Conservation (phyloP, 1,139 yeast genomes). For the Diutina siamensis region DNA sequence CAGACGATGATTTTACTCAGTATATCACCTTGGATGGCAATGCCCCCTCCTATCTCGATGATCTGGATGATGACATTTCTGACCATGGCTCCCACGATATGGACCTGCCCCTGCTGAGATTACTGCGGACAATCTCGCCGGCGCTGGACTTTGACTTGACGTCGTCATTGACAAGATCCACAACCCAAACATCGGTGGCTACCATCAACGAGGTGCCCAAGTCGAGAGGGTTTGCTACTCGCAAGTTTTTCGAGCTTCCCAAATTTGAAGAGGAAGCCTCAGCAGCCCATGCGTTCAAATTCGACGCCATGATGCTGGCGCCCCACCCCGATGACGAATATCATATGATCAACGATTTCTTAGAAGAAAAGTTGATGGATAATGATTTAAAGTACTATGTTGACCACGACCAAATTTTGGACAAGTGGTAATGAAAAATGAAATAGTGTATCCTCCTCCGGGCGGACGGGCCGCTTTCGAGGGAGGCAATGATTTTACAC, state of each 20-base stretch:
- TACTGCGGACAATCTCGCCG: conserved; percentile 29
- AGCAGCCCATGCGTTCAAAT: conserved; percentile 11
- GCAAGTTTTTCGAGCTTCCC: neutral
- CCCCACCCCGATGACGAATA: conserved; percentile 26
- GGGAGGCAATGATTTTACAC: neutral
- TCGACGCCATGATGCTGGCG: conserved; percentile 15
- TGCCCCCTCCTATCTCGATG: conserved; percentile 6
- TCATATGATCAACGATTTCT: conserved; percentile 29
- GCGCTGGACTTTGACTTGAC: conserved; percentile 23
- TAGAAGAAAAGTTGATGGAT: conserved; percentile 29
- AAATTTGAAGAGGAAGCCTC: conserved; percentile 8
- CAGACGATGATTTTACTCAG: conserved; percentile 11
- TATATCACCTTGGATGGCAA: conserved; percentile 13
- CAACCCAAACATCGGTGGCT: conserved; percentile 24
- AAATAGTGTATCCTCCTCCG: too few relatives aligned
- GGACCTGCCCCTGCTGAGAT: conserved; percentile 22
- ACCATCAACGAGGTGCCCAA: conserved; percentile 14
- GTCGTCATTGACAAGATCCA: conserved; percentile 31
- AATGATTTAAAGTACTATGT: conserved; percentile 26
- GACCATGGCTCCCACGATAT: conserved; percentile 21
- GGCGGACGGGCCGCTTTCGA: too few relatives aligned
- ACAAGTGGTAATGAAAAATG: conserved; percentile 1
- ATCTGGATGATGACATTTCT: conserved; percentile 11
- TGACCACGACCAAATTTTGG: conserved; percentile 7
- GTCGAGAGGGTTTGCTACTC: neutral